Evolutionary conservation across 2,329 filamentous ascomycete species (phyloP), one percentile per base, ranked within the genome.

Genomic region (Tolypocladium inflatum): DNA sequence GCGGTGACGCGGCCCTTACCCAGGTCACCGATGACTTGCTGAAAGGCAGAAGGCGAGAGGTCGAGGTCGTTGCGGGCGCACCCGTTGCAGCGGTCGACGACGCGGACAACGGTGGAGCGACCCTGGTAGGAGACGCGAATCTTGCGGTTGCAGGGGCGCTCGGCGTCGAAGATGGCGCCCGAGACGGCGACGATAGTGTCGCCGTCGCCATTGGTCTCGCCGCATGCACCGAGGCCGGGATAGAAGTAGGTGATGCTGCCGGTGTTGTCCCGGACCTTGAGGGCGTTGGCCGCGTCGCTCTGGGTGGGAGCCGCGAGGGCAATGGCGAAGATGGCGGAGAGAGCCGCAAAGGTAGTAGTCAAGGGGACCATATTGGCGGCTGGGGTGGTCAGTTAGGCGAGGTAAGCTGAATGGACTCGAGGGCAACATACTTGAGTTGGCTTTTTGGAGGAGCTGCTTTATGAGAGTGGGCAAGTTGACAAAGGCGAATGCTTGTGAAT

Each of bases 131-230:
- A 76, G 35, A 89, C 80, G 33, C 86, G 76, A n/a, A 94, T 81
- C 68, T 78, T 83, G 65, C 76, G 75, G 2, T 85, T 86, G 65
- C 90, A 93, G 1, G 74, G 68, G 4, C 74, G 72, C 1, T 76
- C 76, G 0, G 82, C 78, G 68, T 91, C 88, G 66, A 83, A 93
- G 5, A 89, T 67, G n/a, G 78, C 66, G 64, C 86, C 81, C 2
- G 86, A 87, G 0, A 93, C 78, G 0, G 89, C 82, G 41, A 82
- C 86, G 45, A 92, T 81, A 58, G 79, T 67, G 58, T 91, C 86
- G 9, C 69, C 71, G 9, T 77, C 74, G 1, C 67, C 71, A 56
- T 81, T 83, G 1, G 72, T 77, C 38, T 80, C 71, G 6, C 89
- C 89, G 67, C 90, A 93, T 0, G 88, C 85, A 15, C 89, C 89